These are phyloP conservation scores for Acrocalymma vagum DNA, from an alignment of 2,329 filamentous ascomycete species.

Conservation along the genomic window DNA sequence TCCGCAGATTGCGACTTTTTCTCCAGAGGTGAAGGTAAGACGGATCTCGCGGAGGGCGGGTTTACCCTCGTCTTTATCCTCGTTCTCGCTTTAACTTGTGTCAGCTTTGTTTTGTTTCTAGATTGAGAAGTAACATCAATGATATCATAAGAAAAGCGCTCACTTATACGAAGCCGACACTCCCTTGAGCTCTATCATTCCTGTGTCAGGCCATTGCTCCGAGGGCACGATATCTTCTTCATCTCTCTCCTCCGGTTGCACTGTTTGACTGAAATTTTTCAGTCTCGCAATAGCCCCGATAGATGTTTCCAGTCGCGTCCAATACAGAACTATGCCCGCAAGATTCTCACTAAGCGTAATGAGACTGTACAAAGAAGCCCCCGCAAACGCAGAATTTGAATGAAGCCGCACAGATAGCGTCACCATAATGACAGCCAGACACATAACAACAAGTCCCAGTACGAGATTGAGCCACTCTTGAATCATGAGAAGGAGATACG, in stretches of 20 bases:
- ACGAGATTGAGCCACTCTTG: slow-evolving; percentile 51
- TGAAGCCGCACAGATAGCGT: slow-evolving; percentile 30
- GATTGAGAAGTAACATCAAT: too few species aligned
- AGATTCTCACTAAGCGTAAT: slow-evolving; percentile 16
- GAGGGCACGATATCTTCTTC: slow-evolving; percentile 21
- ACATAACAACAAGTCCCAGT: slow-evolving; percentile 44
- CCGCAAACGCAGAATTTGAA: slow-evolving; percentile 26
- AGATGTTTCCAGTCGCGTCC: slow-evolving; percentile 24
- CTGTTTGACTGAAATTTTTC: slow-evolving; percentile 19
- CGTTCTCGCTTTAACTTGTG: too few species aligned
- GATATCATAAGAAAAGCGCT: too few species aligned
- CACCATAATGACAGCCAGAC: slow-evolving; percentile 38
- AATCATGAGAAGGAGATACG: slow-evolving; percentile 50
- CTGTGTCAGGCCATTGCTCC: slow-evolving; percentile 30
- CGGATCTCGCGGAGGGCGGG: slow-evolving; percentile 37
- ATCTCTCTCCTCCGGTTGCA: slow-evolving; percentile 18
- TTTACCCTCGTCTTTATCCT: slow-evolving; percentile 3
- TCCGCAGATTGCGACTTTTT: slow-evolving; percentile 59
- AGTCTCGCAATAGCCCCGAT: slow-evolving; percentile 26
- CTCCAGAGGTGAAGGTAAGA: slow-evolving; percentile 53
- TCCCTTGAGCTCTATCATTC: slow-evolving; percentile 45
- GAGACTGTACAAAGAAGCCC: slow-evolving; percentile 25
- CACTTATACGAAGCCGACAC: slow-evolving; percentile 43
- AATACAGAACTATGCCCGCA: slow-evolving; percentile 16
- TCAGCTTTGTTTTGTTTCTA: too few species aligned